Base-by-base conservation (phyloP, 148 eudicot species). In the Chenopodium berlandieri region DNA sequence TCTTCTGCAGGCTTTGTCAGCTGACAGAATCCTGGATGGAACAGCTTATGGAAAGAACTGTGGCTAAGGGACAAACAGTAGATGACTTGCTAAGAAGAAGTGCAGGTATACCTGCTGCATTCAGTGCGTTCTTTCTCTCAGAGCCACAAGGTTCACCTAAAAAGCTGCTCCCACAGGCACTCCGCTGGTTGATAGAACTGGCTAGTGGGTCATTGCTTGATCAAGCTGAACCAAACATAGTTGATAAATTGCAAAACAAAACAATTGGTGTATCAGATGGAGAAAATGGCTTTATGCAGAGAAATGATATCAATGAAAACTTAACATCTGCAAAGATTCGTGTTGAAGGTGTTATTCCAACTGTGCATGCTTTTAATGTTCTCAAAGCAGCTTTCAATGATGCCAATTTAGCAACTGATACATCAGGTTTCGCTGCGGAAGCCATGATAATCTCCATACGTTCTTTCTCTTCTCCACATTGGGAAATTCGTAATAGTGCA, bases 101-200 rank as follows among this genome's bases (percentile, higher is more conserved):
- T 89, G 99, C 99, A 68, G 99, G 99, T 82, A 94, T 96, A 82
- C 99, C 99, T 76, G 98, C 98, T 76, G 98, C 99, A 76, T 96
- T 96, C 84, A 92, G 85, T 77, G 99, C 98, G 46, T 90, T 96
- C 78, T 96, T 96, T 79, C 93, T 96, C 62, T 94, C 99, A 69
- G 99, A 96, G 83, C 99, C 99, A 34, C 97, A 96, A 85, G 99
- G 98, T 32, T 84, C 98, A 47, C 99, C 99, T 46, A 96, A 96
- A 81, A 91, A 89, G 83, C 92, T 96, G 75, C 94, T 96, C 62
- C 99, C 99, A 67, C 86, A 86, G 85, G 99, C 99, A 65, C 83
- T 96, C 27, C 83, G 93, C 44, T 94, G 97, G 97, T 87, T 96
- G 85, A 88, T 96, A 81, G 90, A 92, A 84, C 71, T 94, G 74